A percentile compares a stretch with the other conserved stretches of the same genome.
Conservation (phyloP, 208 protist species). For the Trypanosoma caninum region DNA sequence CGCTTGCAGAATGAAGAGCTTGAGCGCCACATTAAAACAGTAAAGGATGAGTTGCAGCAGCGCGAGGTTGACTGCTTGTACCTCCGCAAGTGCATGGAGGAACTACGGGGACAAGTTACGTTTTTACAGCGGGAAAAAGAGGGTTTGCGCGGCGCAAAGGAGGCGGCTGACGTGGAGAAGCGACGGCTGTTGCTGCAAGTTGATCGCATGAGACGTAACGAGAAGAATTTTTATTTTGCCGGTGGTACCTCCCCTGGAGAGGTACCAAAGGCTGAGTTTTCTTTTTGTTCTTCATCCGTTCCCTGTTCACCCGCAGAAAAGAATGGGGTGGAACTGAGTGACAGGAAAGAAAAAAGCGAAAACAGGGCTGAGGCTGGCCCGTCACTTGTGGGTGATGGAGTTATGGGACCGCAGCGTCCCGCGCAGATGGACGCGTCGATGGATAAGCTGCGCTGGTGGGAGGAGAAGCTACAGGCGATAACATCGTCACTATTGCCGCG, state of each 20-base stretch:
- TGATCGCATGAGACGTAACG: neutral
- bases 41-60: slow-evolving; percentile 3
- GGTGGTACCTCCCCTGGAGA: neutral
- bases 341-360: neutral
- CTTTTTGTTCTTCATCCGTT: no score
- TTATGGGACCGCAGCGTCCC: neutral
- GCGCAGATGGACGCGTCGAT: neutral
- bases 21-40: neutral
- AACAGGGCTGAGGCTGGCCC: neutral
- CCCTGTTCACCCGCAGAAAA: no score
- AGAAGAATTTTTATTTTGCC: neutral
- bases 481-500: neutral
- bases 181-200: slow-evolving; percentile 5
- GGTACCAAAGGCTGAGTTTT: no score
- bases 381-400: no score
- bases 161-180: slow-evolving; percentile 4
- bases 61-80: slow-evolving; percentile 6
- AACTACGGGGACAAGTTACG: slow-evolving; percentile 3
- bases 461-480: slow-evolving; percentile 12
- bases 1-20: neutral
- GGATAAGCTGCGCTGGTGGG: slow-evolving; percentile 21
- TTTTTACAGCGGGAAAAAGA: slow-evolving; percentile 7
- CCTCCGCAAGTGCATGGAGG: slow-evolving; percentile 13
- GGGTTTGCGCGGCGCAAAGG: slow-evolving; percentile 1
- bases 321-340: neutral